phyloP scores from a whole-genome alignment of 2,329 filamentous ascomycete species.

The Colletotrichum higginsianum region DNA sequence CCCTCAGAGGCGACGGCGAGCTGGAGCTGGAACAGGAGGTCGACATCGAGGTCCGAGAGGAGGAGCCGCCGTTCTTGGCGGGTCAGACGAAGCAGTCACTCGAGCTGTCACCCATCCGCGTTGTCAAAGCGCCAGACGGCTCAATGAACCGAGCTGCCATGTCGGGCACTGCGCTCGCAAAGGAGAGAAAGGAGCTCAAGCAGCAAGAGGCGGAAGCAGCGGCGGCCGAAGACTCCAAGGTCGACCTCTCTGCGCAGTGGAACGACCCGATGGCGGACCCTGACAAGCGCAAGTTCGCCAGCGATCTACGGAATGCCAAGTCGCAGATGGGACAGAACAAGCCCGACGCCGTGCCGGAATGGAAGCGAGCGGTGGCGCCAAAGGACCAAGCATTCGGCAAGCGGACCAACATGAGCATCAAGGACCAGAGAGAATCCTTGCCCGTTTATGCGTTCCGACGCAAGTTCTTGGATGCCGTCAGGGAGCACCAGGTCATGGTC shows the following conservation, averaged over 20 bases:
- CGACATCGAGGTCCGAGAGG: conserved; percentile 96
- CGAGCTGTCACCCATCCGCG: conserved; percentile 93
- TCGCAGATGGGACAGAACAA: conserved; percentile 64
- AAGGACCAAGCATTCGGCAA: conserved; percentile 88
- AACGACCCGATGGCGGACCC: conserved; percentile 95
- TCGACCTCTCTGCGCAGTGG: conserved; percentile 93
- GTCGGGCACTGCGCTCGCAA: conserved; percentile 89
- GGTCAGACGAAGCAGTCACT: conserved; percentile 97
- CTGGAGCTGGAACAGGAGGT: conserved; percentile 97
- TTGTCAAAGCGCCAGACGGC: conserved; percentile 98
- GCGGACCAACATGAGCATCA: conserved; percentile 91
- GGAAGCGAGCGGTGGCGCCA: conserved; percentile 87
- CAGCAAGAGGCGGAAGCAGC: conserved; percentile 88
- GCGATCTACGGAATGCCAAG: conserved; percentile 82
- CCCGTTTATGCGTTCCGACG: conserved; percentile 92
- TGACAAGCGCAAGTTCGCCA: conserved; percentile 89
- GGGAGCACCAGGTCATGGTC: conserved; percentile 91
- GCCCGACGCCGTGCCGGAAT: conserved; percentile 85
- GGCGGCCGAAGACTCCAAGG: conserved; percentile 81
- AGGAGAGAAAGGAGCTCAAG: conserved; percentile 89
- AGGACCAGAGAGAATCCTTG: conserved; percentile 90
- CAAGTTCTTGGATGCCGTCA: conserved; percentile 89
- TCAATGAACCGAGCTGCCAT: conserved; percentile 97
- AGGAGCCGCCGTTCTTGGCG: conserved; percentile 95
- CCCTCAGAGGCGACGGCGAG: conserved; percentile 86